These are phyloP conservation scores for Nicotiana benthamiana DNA, from an alignment of 257 asterid genomes.

Conservation along the genomic window DNA sequence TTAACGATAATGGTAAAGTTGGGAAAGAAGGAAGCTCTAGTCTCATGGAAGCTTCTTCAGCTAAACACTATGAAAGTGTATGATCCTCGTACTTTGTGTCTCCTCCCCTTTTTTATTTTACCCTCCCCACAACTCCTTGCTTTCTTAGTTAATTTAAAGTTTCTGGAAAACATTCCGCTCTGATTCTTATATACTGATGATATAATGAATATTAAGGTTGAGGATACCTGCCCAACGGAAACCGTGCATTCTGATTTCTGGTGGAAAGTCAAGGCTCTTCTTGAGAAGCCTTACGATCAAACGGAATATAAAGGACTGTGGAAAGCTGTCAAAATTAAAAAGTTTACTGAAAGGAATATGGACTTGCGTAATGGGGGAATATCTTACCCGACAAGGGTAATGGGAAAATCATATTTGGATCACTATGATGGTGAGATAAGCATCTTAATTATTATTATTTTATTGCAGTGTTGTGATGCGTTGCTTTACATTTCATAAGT, in stretches of 20 bases:
- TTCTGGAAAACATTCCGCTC: neutral
- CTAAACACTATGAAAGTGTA: neutral
- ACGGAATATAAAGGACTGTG: neutral
- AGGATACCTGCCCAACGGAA: neutral
- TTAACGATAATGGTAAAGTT: neutral
- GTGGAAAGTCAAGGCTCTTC: slow-evolving; percentile 4
- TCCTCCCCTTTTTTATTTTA: slow-evolving; percentile 1
- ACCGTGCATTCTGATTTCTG: neutral
- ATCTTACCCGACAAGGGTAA: neutral
- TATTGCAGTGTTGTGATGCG: no score
- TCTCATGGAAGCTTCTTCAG: neutral
- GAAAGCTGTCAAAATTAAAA: slow-evolving; percentile 5
- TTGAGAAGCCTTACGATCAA: slow-evolving; percentile 6
- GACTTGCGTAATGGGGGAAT: slow-evolving; percentile 6
- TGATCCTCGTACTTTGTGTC: neutral
- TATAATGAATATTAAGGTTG: slow-evolving; percentile 1
- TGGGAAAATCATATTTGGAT: slow-evolving; percentile 11
- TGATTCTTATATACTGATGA: slow-evolving; percentile 3
- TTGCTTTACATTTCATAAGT: neutral
- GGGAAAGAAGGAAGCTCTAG: slow-evolving; percentile 4
- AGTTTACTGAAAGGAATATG: neutral
- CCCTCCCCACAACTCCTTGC: neutral
- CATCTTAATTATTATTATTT: neutral
- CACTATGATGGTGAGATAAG: neutral
- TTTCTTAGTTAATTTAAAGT: neutral